Base-by-base conservation (phyloP, 192 early-diverging fungal species). In the Haplosporangium gracile region DNA sequence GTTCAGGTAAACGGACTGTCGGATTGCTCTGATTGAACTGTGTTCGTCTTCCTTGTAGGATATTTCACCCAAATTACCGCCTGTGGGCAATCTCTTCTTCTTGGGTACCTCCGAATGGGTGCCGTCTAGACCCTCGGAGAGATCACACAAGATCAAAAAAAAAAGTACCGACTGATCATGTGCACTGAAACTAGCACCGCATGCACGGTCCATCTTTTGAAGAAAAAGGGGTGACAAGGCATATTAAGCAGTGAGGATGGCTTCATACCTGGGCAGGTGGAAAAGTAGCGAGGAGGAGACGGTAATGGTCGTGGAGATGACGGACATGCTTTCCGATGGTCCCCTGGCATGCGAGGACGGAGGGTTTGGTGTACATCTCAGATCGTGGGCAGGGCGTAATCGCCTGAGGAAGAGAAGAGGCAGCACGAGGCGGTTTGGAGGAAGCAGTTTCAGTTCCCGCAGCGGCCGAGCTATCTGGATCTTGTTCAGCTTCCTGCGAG, bases 301-400 rank as follows among this genome's bases (percentile, higher is more conserved):
- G 81, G 69, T 83, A 92, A 47, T 92, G 91, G 72, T 92, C 91
- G 69, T 85, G 82, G 15, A 89, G 36, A 75, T 92, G 91, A 13
- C 91, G 84, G 40, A 92, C 81, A 81, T 92, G 91, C 42, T 92
- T 92, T 2, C 91, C 91, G 18, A 92, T 83, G 8, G 91, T 90
- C 24, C 89, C 82, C 29, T 82, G 74, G 42, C 89, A 89, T 42
- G 90, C 89, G 45, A 90, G 47, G 4, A 45, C 70, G 2, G 91
- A 89, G 15, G 76, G 68, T 63, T 85, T 80, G 8, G 81, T 88
- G 68, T 88, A 90, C 10, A 82, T 77, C 45, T 89, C 88, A 9
- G 84, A 86, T 9, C 73, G 74, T 13, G 84, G 83, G 32, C 79
- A 86, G 4, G 76, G 75, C 5, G 72, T 78, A 11, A 79, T 77